Base-by-base conservation (phyloP, 2,329 filamentous ascomycete genomes). In the Coniochaeta sp. region DNA sequence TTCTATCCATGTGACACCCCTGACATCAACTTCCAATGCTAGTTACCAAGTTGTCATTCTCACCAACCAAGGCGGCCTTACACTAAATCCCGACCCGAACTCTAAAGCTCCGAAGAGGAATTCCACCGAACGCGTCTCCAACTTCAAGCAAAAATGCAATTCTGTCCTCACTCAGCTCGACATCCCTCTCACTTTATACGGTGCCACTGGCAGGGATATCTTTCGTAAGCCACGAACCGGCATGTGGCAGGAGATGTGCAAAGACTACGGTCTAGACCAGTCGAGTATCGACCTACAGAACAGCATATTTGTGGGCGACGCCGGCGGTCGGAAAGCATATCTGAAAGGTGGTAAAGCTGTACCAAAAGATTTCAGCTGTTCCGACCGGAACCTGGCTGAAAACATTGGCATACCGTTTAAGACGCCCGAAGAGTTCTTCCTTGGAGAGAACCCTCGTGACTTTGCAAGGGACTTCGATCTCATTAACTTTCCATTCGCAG, bases 341-440 rank as follows among this genome's bases (percentile, higher is more conserved):
- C 69, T 71, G 64, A 71, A 67, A n/a, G 65, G 62, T 4, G 62
- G 65, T 1, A 70, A 67, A 9, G 65, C 68, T 0, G 60, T 67
- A 1, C 65, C 73, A 3, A 86, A 84, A 64, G 85, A 88, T 68
- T 88, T 88, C 62, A 86, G 84, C 68, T 87, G 84, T 66, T 87
- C 84, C 9, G 85, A 88, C 68, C 77, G 91, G 61, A 90, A 97
- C 68, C 89, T 98, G 67, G 93, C 95, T 3, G 80, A 87, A 63
- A 98, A 99, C 69, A 76, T 93, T 14, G 90, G 90, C 4, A 84
- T 99, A 65, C 71, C 77, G 14, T 99, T 93, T 72, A 78, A 86
- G 61, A 96, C 93, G 0, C 95, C 95, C 0, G 95, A 99, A 70
- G 93, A 97, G 72, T 96, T 88, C 75, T 98, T 98, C 70, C 81